Evolutionary conservation across 1,284 basidiomycete genomes (phyloP).

Genomic region (Mycosarcoma mackinlayi): DNA sequence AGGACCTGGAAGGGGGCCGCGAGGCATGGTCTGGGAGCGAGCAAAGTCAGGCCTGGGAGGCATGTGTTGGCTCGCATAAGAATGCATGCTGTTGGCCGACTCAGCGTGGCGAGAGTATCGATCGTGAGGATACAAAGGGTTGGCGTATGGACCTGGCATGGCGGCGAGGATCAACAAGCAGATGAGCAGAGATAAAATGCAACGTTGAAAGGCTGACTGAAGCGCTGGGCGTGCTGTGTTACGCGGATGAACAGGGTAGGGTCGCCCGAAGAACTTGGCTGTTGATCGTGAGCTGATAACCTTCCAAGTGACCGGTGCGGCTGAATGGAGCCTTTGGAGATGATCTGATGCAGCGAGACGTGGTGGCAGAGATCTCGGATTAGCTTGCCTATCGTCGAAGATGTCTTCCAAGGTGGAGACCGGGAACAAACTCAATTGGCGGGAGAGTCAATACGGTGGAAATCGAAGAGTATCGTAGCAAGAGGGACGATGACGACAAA

Average conservation of each 20-base stretch:
- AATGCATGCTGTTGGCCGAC: constrained; percentile 18
- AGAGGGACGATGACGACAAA: constrained; percentile 11
- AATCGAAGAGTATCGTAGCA: constrained; percentile 19
- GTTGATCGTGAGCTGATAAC: no score
- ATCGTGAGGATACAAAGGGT: constrained; percentile 22
- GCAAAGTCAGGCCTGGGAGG: constrained; percentile 34
- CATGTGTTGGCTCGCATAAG: constrained; percentile 17
- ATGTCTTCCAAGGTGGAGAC: no score
- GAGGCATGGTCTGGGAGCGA: constrained; percentile 37
- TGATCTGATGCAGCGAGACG: constrained; percentile 3
- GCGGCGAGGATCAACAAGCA: background rate
- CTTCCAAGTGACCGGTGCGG: no score
- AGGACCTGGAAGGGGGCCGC: constrained; percentile 28
- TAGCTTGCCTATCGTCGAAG: constrained; percentile 6
- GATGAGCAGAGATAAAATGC: background rate
- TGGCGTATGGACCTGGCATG: constrained; percentile 30
- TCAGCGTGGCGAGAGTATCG: constrained; percentile 26
- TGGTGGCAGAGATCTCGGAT: background rate
- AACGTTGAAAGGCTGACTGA: no score
- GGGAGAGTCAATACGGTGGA: background rate
- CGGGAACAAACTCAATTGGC: no score
- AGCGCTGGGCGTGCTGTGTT: no score
- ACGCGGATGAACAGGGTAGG: background rate
- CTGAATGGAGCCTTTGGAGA: constrained; percentile 41
- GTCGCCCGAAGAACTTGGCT: no score